These are phyloP conservation scores for Psilocybe tampanensis DNA, from an alignment of 768 basidiomycete species.

Conservation along the genomic window DNA sequence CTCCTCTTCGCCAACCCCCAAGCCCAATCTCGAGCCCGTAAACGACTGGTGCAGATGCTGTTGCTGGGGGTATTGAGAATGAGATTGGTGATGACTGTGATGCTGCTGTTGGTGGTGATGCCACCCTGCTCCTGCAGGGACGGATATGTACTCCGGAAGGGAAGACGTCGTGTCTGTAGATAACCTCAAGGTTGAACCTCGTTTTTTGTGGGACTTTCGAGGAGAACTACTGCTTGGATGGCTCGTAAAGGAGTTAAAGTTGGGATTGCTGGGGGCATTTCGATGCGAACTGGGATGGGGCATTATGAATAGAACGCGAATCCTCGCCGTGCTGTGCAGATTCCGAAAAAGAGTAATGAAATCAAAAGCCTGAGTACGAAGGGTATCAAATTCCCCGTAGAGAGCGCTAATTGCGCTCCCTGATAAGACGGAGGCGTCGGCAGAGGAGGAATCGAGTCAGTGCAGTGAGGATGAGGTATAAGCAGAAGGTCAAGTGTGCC, in stretches of 20 bases:
- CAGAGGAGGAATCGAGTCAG: constrained; percentile 18
- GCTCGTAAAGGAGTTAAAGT: neutral
- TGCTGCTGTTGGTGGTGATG: constrained; percentile 9
- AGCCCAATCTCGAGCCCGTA: neutral
- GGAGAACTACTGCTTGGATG: neutral
- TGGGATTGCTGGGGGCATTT: constrained; percentile 6
- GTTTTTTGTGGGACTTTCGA: constrained; percentile 51
- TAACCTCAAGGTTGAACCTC: constrained; percentile 54
- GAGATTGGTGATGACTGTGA: neutral
- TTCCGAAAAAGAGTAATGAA: constrained; percentile 3
- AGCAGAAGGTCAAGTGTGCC: constrained; percentile 18
- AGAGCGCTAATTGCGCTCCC: constrained; percentile 24
- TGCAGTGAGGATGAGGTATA: constrained; percentile 4
- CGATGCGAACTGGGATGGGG: constrained; percentile 15
- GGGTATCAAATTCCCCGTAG: constrained; percentile 8
- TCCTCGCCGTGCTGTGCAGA: neutral
- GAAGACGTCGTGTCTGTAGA: constrained; percentile 65
- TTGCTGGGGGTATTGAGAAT: neutral
- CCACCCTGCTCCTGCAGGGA: constrained; percentile 4
- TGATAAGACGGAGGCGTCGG: constrained; percentile 11
- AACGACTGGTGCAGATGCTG: constrained; percentile 1
- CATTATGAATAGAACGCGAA: constrained; percentile 19
- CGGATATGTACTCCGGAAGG: constrained; percentile 10
- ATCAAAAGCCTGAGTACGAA: neutral
- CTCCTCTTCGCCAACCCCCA: constrained; percentile 18